These are phyloP conservation scores for Microcos paniculata DNA, from an alignment of 345 rosid genomes.

Conservation along the genomic window DNA sequence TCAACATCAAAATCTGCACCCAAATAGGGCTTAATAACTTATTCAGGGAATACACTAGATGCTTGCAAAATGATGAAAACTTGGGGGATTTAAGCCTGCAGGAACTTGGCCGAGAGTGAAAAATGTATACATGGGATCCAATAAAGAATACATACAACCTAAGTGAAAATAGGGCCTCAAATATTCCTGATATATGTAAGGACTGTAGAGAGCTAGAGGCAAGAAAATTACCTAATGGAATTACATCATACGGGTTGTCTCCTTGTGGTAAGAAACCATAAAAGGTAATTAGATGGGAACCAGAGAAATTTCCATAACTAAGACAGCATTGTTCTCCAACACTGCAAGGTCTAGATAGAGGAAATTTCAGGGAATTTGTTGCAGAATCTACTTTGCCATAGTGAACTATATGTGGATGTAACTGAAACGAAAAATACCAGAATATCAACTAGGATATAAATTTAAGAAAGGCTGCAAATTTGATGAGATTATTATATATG, in stretches of 20 bases:
- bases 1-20: constrained; percentile 73
- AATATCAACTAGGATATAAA: neutral
- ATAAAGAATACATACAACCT: neutral
- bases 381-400: constrained; percentile 75
- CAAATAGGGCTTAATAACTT: constrained; percentile 15
- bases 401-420: constrained; percentile 66
- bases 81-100: neutral
- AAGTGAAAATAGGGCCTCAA: neutral
- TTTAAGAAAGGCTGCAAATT: neutral
- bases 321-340: constrained; percentile 82
- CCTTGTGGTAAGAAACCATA: constrained; percentile 84
- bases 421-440: constrained; percentile 37
- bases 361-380: constrained; percentile 73
- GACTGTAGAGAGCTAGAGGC: neutral
- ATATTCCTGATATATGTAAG: neutral
- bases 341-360: constrained; percentile 67
- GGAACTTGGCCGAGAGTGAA: neutral
- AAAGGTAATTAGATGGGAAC: constrained; percentile 81
- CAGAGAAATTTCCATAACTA: constrained; percentile 82
- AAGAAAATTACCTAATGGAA: constrained; percentile 68
- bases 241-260: constrained; percentile 79
- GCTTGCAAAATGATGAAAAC: neutral
- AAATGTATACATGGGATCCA: neutral
- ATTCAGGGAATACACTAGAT: neutral
- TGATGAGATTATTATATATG: neutral